Conservation (phyloP, 1,284 basidiomycete genomes). For the Ganoderma lucidum region DNA sequence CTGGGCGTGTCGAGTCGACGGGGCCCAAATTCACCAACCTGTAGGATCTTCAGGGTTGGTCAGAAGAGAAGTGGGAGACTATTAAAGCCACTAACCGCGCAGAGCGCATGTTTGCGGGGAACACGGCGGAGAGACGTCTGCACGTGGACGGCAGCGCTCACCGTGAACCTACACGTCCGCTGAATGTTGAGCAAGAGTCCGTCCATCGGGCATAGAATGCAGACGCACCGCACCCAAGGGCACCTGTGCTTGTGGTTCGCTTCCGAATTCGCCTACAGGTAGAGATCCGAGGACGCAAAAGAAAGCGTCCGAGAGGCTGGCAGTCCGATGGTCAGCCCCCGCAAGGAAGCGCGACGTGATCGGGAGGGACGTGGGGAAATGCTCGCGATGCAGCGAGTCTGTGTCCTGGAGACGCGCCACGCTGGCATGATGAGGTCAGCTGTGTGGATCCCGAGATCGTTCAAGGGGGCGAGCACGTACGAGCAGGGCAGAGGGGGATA, state of each 20-base stretch:
- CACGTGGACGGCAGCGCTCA: neutral
- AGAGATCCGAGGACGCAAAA: neutral
- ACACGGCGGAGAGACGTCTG: neutral
- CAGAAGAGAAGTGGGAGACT: slow-evolving; percentile 12
- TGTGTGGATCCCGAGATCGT: slow-evolving; percentile 17
- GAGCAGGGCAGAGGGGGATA: slow-evolving; percentile 30
- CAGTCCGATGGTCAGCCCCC: neutral
- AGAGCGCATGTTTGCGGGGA: slow-evolving; percentile 6
- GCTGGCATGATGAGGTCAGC: slow-evolving; percentile 33
- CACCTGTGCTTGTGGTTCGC: neutral
- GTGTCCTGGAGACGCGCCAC: slow-evolving; percentile 23
- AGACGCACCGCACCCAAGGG: neutral
- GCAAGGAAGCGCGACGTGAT: neutral
- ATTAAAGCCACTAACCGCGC: neutral
- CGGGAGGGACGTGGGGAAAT: slow-evolving; percentile 27
- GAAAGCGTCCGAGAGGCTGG: neutral
- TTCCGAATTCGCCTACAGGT: neutral
- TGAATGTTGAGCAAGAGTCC: neutral
- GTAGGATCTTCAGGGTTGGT: slow-evolving; percentile 3
- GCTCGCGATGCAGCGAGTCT: neutral
- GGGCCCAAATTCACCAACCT: neutral
- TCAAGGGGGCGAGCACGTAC: neutral
- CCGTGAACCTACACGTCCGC: slow-evolving; percentile 5
- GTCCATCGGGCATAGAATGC: neutral
- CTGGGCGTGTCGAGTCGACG: neutral